Percentiles rank a stretch among this genome's conserved stretches.
phyloP scores from a whole-genome alignment of 2,329 filamentous ascomycete genomes.

The Bertia moriformis region DNA sequence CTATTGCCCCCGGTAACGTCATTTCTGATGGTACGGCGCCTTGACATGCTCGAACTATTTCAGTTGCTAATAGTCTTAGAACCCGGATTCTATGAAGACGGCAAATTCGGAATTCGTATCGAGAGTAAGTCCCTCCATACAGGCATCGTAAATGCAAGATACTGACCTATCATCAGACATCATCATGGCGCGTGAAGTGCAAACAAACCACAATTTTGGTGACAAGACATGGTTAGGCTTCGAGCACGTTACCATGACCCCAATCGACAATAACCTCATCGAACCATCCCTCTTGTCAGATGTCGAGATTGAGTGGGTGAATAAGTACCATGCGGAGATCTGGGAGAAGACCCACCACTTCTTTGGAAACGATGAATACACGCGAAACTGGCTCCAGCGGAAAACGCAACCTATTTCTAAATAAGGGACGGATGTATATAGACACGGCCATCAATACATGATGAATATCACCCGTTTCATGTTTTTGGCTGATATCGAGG shows the following conservation, averaged over 20 bases:
- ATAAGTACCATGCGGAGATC: constrained; percentile 70
- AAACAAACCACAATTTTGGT: constrained; percentile 76
- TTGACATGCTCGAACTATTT: not conserved
- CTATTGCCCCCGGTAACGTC: constrained; percentile 81
- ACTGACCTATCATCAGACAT: constrained; percentile 33
- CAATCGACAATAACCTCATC: constrained; percentile 80
- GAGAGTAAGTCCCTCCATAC: constrained; percentile 35
- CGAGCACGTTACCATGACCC: constrained; percentile 93
- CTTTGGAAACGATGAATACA: constrained; percentile 60
- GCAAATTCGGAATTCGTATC: constrained; percentile 84
- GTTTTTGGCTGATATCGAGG: too few species aligned
- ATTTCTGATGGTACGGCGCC: constrained; percentile 36
- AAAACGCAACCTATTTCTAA: constrained; percentile 58
- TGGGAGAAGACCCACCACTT: constrained; percentile 65
- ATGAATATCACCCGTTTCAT: too few species aligned
- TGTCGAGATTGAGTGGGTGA: constrained; percentile 72
- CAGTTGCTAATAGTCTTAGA: constrained; percentile 38
- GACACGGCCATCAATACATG: too few species aligned
- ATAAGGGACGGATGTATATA: too few species aligned
- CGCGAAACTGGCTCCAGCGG: constrained; percentile 67
- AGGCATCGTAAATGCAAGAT: not conserved
- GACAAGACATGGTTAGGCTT: constrained; percentile 92
- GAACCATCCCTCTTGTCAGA: constrained; percentile 58
- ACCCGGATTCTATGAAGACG: constrained; percentile 94
- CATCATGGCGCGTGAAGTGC: constrained; percentile 75